These are phyloP conservation scores for Camellia oleifera DNA, from an alignment of 179 eudicot species.

Conservation along the genomic window DNA sequence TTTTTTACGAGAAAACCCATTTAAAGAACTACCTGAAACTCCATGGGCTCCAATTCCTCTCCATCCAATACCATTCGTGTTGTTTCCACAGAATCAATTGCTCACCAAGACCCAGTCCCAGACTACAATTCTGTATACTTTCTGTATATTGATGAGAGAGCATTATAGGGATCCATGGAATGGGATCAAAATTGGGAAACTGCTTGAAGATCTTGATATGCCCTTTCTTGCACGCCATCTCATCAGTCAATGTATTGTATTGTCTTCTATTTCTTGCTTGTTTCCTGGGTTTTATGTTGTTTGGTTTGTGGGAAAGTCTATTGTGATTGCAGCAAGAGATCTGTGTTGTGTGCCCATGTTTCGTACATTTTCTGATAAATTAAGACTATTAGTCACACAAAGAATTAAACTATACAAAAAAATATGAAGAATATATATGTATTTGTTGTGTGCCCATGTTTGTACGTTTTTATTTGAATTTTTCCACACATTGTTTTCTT, in stretches of 20 bases:
- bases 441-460: too few relatives aligned
- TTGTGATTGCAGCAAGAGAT: neutral
- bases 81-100: conserved; percentile 71
- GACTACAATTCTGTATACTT: conserved; percentile 65
- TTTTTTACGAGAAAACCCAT: neutral
- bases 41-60: conserved; percentile 43
- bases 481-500: too few relatives aligned
- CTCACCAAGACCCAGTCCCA: conserved; percentile 69
- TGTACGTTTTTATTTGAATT: too few relatives aligned
- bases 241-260: conserved; percentile 88
- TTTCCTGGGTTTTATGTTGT: neutral
- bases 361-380: neutral
- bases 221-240: conserved; percentile 87
- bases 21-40: neutral
- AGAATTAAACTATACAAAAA: too few relatives aligned
- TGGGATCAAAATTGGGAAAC: conserved; percentile 87
- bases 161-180: conserved; percentile 98
- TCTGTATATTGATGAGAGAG: conserved; percentile 61
- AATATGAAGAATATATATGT: too few relatives aligned
- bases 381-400: too few relatives aligned
- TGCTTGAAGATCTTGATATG: conserved; percentile 98
- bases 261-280: conserved; percentile 13
- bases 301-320: neutral
- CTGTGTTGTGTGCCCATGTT: neutral
- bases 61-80: conserved; percentile 54